Evolutionary conservation across 352 stramenopile genomes (phyloP), one percentile per base, ranked within the genome.

Genomic region (Phytophthora pinifolia): DNA sequence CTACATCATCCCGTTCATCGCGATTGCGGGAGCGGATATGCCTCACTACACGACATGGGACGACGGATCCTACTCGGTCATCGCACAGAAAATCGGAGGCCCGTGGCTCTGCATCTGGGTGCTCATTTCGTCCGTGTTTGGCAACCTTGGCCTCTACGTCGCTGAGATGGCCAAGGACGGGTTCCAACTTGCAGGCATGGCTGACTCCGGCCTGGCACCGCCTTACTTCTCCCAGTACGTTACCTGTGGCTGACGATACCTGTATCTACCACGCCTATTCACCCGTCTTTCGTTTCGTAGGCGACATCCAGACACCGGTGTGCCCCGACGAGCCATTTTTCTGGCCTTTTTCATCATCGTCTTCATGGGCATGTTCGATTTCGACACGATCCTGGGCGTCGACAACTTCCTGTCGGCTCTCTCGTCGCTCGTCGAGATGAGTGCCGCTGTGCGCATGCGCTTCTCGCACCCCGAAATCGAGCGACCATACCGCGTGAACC

Each of bases 91-190:
- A 3, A 74, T 89, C 43, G 76, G 70, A 22, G 80, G 82, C 14
- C 73, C 69, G 32, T 87, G 77, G 75, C 74, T 93, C n/a, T 82
- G 74, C 15, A 55, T 88, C 4, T 92, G 82, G 82, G 62, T 96
- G 20, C 41, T 96, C 13, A 69, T 93, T 15, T 88, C 73, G 15
- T 84, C 78, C 9, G 70, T 94, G 22, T 81, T 90, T 43, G 82
- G 82, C 0, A 94, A 94, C 45, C 63, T 90, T 20, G 83, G 83
- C 14, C 70, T 94, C 14, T 92, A 92, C 61, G 76, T 89, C 13
- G 83, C 83, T 31, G 79, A 94, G 44, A 89, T 94, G 72, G 75
- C 80, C 34, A 90, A 94, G 54, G 79, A 94, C 56, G 79, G 73
- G 12, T 94, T 89, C 33, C 79, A 91, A 46, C 65, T 94, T 20